Evolutionary conservation across 2,329 filamentous ascomycete species (phyloP).

Genomic region (Calonectria multiphialidica): DNA sequence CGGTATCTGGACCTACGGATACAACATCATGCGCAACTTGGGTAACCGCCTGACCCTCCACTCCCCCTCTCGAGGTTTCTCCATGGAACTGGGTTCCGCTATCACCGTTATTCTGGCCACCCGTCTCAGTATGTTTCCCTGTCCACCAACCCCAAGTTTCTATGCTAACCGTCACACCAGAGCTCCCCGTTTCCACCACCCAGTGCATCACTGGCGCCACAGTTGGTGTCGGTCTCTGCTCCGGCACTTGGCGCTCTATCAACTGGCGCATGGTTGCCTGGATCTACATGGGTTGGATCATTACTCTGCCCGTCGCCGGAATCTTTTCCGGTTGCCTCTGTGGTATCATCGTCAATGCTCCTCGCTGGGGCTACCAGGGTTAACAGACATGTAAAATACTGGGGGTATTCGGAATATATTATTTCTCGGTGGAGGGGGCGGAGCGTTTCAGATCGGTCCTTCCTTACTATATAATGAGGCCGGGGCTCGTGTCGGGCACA

Average conservation of each 20-base stretch:
- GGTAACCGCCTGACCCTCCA: slow-evolving; percentile 73
- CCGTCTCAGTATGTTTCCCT: slow-evolving; percentile 59
- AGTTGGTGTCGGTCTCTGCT: slow-evolving; percentile 73
- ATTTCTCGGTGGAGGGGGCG: neutral
- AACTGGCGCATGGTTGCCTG: slow-evolving; percentile 74
- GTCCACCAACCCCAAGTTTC: accelerated
- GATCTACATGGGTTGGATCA: slow-evolving; percentile 72
- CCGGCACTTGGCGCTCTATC: slow-evolving; percentile 68
- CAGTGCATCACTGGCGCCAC: slow-evolving; percentile 75
- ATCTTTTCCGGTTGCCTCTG: slow-evolving; percentile 71
- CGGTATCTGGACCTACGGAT: slow-evolving; percentile 73
- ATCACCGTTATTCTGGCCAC: slow-evolving; percentile 74
- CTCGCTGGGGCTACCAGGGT: slow-evolving; percentile 55
- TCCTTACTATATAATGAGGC: neutral
- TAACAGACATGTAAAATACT: slow-evolving; percentile 5
- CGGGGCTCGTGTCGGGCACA: neutral
- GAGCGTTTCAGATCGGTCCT: neutral
- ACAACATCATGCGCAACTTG: slow-evolving; percentile 74
- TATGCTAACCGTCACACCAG: slow-evolving; percentile 37
- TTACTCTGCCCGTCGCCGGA: slow-evolving; percentile 69
- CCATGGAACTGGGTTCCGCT: slow-evolving; percentile 71
- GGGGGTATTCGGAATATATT: neutral
- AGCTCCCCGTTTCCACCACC: slow-evolving; percentile 73
- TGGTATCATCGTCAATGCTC: slow-evolving; percentile 73
- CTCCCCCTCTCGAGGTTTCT: slow-evolving; percentile 70